phyloP scores from a whole-genome alignment of 495 filamentous ascomycete species.

The Aspergillus homomorphus region DNA sequence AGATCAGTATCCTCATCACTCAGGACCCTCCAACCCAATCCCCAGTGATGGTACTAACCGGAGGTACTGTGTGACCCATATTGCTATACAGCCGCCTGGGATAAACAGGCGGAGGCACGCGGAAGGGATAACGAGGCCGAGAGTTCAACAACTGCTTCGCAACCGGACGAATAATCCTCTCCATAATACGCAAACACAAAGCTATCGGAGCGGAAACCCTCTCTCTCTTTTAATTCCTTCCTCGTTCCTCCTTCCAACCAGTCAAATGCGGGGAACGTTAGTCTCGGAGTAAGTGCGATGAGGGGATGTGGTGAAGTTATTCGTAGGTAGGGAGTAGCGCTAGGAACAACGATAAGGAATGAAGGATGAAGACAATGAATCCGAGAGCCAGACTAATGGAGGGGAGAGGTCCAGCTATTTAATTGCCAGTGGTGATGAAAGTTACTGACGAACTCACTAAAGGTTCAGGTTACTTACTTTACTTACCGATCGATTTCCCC shows the following conservation, averaged over 20 bases:
- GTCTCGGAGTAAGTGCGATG: background rate
- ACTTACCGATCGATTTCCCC: background rate
- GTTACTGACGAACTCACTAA: no score
- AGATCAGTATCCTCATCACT: background rate
- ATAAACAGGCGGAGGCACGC: conserved; percentile 33
- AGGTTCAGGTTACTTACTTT: no score
- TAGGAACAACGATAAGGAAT: no score
- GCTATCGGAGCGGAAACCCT: background rate
- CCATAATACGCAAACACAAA: conserved; percentile 30
- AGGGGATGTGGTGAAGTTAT: background rate
- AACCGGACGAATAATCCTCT: conserved; percentile 38
- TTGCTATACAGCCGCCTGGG: conserved; percentile 38
- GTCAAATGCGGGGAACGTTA: background rate
- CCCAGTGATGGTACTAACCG: no score
- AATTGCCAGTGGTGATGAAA: background rate
- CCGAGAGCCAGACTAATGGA: no score
- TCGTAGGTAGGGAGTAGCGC: no score
- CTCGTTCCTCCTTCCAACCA: background rate
- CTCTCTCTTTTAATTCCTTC: background rate
- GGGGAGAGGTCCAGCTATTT: background rate
- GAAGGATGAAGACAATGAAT: no score
- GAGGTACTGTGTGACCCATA: conserved; percentile 42
- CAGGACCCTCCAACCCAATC: background rate
- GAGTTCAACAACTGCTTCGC: conserved; percentile 39
- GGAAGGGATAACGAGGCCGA: conserved; percentile 38